A percentile compares a stretch with the other conserved stretches of the same genome.
Conservation (phyloP, 805 yeast genomes). For the Saccharomyces cerevisiae region DNA sequence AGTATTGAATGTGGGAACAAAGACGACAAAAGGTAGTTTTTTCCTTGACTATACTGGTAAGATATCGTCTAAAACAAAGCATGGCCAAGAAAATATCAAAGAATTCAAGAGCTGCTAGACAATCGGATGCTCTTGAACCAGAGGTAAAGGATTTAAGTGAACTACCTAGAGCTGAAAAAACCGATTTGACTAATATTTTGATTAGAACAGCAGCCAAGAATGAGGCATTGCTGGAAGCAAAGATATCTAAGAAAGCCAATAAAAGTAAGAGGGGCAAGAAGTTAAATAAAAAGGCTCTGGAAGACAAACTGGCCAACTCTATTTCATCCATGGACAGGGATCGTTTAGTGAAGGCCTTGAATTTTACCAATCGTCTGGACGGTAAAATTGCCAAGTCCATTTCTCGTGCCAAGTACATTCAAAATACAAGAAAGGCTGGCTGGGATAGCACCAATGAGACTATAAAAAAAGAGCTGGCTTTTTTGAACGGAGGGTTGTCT, state of each 20-base stretch:
- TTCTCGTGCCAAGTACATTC: conserved; percentile 54
- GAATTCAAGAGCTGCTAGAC: conserved; percentile 70
- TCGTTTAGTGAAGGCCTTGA: conserved; percentile 42
- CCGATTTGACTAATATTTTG: conserved; percentile 54
- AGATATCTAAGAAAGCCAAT: conserved; percentile 38
- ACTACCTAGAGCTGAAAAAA: conserved; percentile 51
- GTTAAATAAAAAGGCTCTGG: conserved; percentile 20
- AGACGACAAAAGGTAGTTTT: neutral
- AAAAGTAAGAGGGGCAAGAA: conserved; percentile 16
- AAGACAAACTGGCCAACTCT: conserved; percentile 12
- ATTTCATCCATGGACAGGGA: conserved; percentile 30
- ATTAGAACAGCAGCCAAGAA: conserved; percentile 62
- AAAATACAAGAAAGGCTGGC: conserved; percentile 54
- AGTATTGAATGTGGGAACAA: neutral
- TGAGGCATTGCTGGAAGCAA: conserved; percentile 51
- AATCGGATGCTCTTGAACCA: conserved; percentile 43
- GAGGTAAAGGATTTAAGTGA: conserved; percentile 42
- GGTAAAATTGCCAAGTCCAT: conserved; percentile 59
- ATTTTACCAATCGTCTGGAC: conserved; percentile 46
- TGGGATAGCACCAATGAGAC: conserved; percentile 62
- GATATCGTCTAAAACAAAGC: neutral
- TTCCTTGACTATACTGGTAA: neutral
- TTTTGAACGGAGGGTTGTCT: conserved; percentile 2
- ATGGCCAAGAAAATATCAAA: conserved; percentile 43
- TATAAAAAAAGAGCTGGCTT: conserved; percentile 30